Conservation (phyloP, 305 asterid genomes). For the Fraxinus floribunda region DNA sequence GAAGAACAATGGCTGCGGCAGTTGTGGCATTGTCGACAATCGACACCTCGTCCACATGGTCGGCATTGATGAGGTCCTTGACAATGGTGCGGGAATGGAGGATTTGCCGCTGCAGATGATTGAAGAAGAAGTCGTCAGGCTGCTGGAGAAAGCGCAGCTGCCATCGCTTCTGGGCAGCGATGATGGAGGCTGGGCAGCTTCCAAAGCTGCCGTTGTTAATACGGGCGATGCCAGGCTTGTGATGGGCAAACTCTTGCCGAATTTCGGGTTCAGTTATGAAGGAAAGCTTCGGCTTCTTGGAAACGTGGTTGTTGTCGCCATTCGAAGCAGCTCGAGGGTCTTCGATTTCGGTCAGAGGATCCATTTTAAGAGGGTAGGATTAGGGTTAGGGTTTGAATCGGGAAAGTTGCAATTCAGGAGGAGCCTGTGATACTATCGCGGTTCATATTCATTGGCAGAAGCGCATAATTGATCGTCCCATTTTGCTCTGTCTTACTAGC, state of each 20-base stretch:
- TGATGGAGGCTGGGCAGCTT: conserved; percentile 86
- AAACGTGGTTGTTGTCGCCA: conserved; percentile 43
- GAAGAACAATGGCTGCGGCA: conserved; percentile 92
- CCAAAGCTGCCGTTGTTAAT: conserved; percentile 95
- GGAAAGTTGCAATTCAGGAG: conserved; percentile 4
- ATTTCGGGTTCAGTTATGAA: conserved; percentile 60
- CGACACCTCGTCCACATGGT: conserved; percentile 75
- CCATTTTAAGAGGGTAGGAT: neutral
- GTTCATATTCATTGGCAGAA: conserved; percentile 27
- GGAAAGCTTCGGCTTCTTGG: conserved; percentile 59
- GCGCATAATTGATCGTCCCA: neutral
- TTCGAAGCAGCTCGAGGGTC: conserved; percentile 47
- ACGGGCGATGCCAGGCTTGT: conserved; percentile 66
- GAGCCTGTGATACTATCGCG: neutral
- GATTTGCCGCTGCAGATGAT: conserved; percentile 69
- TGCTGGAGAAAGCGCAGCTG: conserved; percentile 83
- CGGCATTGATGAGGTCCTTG: conserved; percentile 72
- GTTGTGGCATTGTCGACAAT: conserved; percentile 95
- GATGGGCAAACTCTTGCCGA: conserved; percentile 70
- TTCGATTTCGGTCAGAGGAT: conserved; percentile 19
- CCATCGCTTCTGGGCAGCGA: conserved; percentile 75
- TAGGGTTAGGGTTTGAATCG: conserved; percentile 13
- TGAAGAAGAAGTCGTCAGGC: conserved; percentile 85
- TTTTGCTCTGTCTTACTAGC: neutral
- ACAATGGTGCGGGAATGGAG: conserved; percentile 62